phyloP scores from a whole-genome alignment of 345 rosid species.

The Anacardium occidentale region DNA sequence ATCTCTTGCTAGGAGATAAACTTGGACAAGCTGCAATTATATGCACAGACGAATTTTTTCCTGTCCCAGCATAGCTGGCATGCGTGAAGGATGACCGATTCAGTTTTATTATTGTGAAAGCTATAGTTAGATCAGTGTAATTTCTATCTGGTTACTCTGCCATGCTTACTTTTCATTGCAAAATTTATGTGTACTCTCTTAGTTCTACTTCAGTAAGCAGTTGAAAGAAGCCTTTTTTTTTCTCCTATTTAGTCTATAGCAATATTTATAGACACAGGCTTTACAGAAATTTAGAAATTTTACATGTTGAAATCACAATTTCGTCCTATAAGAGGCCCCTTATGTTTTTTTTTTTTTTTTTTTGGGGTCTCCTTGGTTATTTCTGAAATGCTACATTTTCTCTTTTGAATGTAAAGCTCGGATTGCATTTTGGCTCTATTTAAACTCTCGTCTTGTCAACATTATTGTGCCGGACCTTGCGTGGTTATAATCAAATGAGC shows the following conservation, averaged over 20 bases:
- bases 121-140: not conserved
- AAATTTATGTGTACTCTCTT: not conserved
- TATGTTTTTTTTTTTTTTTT: too few species aligned
- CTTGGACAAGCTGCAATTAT: not conserved
- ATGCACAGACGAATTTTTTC: not conserved
- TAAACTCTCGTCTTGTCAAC: too few species aligned
- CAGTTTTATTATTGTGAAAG: not conserved
- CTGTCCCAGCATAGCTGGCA: not conserved
- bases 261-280: not conserved
- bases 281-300: too few species aligned
- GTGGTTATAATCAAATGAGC: too few species aligned
- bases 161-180: not conserved
- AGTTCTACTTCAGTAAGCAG: not conserved
- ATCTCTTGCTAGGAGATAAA: slow-evolving; percentile 23
- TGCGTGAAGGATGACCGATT: not conserved
- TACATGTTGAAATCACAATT: too few species aligned
- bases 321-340: too few species aligned
- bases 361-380: too few species aligned
- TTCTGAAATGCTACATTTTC: too few species aligned
- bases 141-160: not conserved
- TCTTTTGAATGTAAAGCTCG: too few species aligned
- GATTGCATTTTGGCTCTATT: too few species aligned
- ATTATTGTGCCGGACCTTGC: too few species aligned
- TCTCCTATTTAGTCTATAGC: not conserved
- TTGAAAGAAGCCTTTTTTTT: not conserved